Evolutionary conservation across 2,329 filamentous ascomycete species (phyloP), one percentile per base, ranked within the genome.

Genomic region (Clonostachys solani): DNA sequence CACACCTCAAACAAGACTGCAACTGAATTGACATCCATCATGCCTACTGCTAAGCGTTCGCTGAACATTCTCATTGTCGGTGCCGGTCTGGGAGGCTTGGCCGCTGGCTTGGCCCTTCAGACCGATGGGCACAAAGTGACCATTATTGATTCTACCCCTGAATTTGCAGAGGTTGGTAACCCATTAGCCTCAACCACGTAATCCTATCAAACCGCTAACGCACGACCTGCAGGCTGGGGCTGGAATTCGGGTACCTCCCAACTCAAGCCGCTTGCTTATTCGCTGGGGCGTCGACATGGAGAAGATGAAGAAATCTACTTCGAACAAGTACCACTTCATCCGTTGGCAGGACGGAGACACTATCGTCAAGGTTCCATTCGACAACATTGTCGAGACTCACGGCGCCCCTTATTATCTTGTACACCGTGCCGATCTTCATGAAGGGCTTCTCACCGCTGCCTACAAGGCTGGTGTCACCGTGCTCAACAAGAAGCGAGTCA

Each of bases 351-450:
- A 58, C 44, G 60, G 60, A 4, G 45, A 49, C 9, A 54, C 50
- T 2, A 56, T 64, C 17, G 50, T 50, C n/a, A 50, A 58, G 6
- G 37, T 59, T 16, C 50, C 56, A 2, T 56, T 59, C 43, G 58
- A 66, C 17, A 75, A 77, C 18, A 80, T 82, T 47, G 69, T 72
- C 8, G 57, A 60, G 4, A 77, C 75, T 50, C 85, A 85, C 53
- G 65, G 65, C 12, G 75, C 78, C 0, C 81, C 81, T 0, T 84
- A 83, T 52, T 63, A 75, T 38, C 77, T 83, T 45, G 59, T 83
- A 15, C 82, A 86, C 58, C 75, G 83, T 3, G 79, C 79, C 4
- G 82, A 86, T 55, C 62, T 84, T n/a, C 81, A 85, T 50, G 65
- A 69, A 9, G 71, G 75, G 0, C 64, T 86, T 3, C 73, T 70